phyloP scores from a whole-genome alignment of 345 rosid genomes.

The Eucalyptus melliodora region DNA sequence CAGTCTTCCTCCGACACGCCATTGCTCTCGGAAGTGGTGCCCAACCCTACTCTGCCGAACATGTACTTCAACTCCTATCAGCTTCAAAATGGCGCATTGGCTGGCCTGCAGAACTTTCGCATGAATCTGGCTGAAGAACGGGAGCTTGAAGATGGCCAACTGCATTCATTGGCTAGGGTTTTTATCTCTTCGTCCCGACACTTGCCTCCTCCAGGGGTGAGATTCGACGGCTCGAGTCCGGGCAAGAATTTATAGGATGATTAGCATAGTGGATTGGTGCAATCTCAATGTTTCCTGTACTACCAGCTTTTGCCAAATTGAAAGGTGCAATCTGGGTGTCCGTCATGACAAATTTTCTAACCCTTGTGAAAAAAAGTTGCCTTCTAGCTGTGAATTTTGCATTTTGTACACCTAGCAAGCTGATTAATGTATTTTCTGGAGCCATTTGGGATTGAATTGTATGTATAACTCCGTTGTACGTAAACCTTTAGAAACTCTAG shows the following conservation, averaged over 20 bases:
- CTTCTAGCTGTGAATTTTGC: background rate
- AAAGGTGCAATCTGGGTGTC: background rate
- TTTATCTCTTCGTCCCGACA: slow-evolving; percentile 21
- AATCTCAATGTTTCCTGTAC: background rate
- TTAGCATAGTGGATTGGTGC: background rate
- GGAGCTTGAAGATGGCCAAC: slow-evolving; percentile 11
- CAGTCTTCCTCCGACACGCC: background rate
- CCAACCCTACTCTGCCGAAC: slow-evolving; percentile 2
- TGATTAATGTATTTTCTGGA: background rate
- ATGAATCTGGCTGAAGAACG: background rate
- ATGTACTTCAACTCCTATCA: background rate
- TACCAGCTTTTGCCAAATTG: background rate
- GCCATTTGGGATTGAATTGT: background rate
- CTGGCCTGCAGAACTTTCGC: background rate
- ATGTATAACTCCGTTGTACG: background rate
- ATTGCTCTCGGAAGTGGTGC: slow-evolving; percentile 1
- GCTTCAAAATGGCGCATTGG: background rate
- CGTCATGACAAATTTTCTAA: background rate
- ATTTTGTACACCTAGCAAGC: background rate
- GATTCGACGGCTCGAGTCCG: slow-evolving; percentile 6
- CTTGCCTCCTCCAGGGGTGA: slow-evolving; percentile 16
- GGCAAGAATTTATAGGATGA: background rate
- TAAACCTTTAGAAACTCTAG: background rate
- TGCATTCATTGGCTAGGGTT: slow-evolving; percentile 32
- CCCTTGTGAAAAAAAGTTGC: background rate